Conservation (phyloP, 495 filamentous ascomycete genomes). For the Staphylotrichum tortipilum region DNA sequence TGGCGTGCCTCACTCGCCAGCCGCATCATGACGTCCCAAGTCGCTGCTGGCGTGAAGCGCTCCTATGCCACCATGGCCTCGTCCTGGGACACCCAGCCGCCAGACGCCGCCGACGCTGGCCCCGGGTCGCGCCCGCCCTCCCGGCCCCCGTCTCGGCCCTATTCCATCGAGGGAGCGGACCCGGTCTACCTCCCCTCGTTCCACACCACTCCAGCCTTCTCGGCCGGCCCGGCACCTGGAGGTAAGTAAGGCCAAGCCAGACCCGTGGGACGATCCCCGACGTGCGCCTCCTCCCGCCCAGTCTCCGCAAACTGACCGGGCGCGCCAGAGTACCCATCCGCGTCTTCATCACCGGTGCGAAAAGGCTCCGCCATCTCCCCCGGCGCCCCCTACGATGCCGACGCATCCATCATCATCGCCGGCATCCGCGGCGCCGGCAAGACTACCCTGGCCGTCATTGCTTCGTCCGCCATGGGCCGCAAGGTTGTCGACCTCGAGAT, state of each 20-base stretch:
- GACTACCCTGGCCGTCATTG: constrained; percentile 60
- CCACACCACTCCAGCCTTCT: not conserved
- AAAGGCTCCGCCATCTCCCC: not conserved
- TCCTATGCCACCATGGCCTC: constrained; percentile 17
- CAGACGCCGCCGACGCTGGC: not conserved
- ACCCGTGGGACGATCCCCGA: no score
- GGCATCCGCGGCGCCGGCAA: constrained; percentile 64
- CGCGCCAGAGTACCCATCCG: constrained; percentile 4
- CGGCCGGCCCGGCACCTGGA: not conserved
- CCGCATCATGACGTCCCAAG: constrained; percentile 10
- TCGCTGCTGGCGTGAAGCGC: constrained; percentile 18
- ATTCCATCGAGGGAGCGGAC: constrained; percentile 1
- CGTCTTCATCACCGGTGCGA: constrained; percentile 7
- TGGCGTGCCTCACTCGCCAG: not conserved
- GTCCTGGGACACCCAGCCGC: constrained; percentile 5
- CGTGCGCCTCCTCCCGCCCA: no score
- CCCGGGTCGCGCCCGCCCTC: not conserved
- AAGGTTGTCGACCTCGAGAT: constrained; percentile 57
- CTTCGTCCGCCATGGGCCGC: constrained; percentile 52
- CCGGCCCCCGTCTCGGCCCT: not conserved
- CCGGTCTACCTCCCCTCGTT: not conserved
- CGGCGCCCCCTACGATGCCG: constrained; percentile 35
- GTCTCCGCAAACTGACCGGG: no score
- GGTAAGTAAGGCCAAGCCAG: no score
- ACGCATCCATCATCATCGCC: constrained; percentile 59